A percentile compares a stretch with the other conserved stretches of the same genome.
These are phyloP conservation scores for Elsinoe necatrix DNA, from an alignment of 2,329 filamentous ascomycete genomes.

Conservation along the genomic window DNA sequence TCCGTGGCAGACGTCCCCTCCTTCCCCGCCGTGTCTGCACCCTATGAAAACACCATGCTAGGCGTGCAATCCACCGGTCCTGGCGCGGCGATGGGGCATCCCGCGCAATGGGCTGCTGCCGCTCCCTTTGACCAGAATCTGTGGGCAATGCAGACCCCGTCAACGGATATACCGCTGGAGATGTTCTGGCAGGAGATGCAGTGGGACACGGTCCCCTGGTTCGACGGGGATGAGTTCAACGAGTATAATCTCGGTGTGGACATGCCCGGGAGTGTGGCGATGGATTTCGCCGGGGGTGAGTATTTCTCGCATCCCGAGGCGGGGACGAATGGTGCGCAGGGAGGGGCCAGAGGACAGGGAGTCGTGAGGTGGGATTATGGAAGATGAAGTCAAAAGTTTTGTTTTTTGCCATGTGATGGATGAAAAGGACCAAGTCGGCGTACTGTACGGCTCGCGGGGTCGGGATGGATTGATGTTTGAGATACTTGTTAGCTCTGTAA, in stretches of 20 bases:
- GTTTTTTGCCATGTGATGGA: background rate
- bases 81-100: background rate
- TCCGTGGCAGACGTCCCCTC: background rate
- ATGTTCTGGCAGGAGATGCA: conserved; percentile 23
- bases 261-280: conserved; percentile 8
- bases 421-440: background rate
- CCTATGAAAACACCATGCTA: background rate
- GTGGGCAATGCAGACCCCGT: background rate
- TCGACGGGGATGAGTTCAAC: conserved; percentile 11
- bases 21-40: background rate
- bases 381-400: background rate
- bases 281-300: conserved; percentile 3
- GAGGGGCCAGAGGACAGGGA: background rate
- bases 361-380: conserved; percentile 7
- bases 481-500: background rate
- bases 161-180: conserved; percentile 6
- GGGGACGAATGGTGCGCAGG: background rate
- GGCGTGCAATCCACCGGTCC: background rate
- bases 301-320: background rate
- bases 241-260: conserved; percentile 10
- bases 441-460: background rate
- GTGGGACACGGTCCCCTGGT: conserved; percentile 20
- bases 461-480: background rate
- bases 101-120: background rate
- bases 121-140: conserved; percentile 5